phyloP scores from a whole-genome alignment of 2,329 filamentous ascomycete species.

The Didymella pomorum region DNA sequence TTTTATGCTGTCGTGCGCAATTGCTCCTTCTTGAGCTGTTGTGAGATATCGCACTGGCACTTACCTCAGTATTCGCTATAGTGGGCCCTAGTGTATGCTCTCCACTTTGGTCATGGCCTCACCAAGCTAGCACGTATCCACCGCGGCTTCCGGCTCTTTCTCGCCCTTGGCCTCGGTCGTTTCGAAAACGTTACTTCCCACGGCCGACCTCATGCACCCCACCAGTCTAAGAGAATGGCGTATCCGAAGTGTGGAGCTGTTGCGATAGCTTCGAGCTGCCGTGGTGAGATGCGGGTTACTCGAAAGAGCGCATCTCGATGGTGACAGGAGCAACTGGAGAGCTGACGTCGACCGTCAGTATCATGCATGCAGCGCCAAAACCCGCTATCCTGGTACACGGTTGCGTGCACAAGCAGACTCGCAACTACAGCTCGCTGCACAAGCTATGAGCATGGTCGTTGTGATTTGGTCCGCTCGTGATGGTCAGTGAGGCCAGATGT shows the following conservation, averaged over 20 bases:
- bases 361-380: slow-evolving; percentile 7
- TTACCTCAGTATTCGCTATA: background rate
- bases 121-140: background rate
- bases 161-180: slow-evolving; percentile 37
- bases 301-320: background rate
- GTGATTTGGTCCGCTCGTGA: slow-evolving; percentile 16
- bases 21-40: background rate
- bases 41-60: background rate
- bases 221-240: slow-evolving; percentile 18
- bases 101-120: slow-evolving; percentile 6
- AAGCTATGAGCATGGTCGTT: slow-evolving; percentile 1
- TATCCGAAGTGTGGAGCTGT: slow-evolving; percentile 12
- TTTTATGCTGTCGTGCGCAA: too few relatives aligned
- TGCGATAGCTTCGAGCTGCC: background rate
- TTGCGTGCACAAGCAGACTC: slow-evolving; percentile 5
- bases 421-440: background rate
- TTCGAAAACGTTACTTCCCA: slow-evolving; percentile 26
- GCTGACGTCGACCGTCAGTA: slow-evolving; percentile 5
- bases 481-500: slow-evolving; percentile 12
- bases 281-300: background rate
- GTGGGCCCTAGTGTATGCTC: slow-evolving; percentile 2
- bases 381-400: slow-evolving; percentile 14
- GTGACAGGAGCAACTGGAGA: background rate
- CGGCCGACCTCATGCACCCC: slow-evolving; percentile 33
- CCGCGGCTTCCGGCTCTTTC: slow-evolving; percentile 35